Conservation (phyloP, 345 rosid genomes). For the Populus alba region DNA sequence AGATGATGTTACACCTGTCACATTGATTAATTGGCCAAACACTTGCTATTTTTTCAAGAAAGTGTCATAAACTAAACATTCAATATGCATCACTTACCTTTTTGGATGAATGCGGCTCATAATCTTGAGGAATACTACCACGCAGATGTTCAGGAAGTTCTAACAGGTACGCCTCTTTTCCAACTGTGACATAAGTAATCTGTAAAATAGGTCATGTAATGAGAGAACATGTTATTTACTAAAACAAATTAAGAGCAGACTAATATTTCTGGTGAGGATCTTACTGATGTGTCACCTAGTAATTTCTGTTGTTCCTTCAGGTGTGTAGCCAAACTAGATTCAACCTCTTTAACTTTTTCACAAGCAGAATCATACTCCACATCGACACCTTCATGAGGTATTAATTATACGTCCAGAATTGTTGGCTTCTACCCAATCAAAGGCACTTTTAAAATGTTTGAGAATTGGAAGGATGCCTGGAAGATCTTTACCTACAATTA, state of each 20-base stretch:
- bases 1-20: not conserved
- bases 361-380: conserved; percentile 76
- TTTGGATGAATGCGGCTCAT: conserved; percentile 90
- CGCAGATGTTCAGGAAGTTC: conserved; percentile 84
- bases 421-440: conserved; percentile 93
- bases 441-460: conserved; percentile 79
- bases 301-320: conserved; percentile 80
- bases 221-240: conserved; percentile 25
- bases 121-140: conserved; percentile 71
- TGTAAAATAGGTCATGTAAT: conserved; percentile 31
- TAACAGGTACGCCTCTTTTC: conserved; percentile 79
- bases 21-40: not conserved
- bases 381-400: conserved; percentile 87
- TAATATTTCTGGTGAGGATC: conserved; percentile 22
- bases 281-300: conserved; percentile 80
- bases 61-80: not conserved
- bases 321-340: conserved; percentile 61
- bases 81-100: conserved; percentile 48
- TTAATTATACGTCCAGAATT: conserved; percentile 78
- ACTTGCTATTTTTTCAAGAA: not conserved
- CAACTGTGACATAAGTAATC: conserved; percentile 87
- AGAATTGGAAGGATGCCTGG: conserved; percentile 56
- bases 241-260: conserved; percentile 14
- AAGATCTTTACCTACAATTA: conserved; percentile 60
- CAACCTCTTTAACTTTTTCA: conserved; percentile 51